Evolutionary conservation across 495 filamentous ascomycete species (phyloP).

Genomic region (Evernia prunastri): DNA sequence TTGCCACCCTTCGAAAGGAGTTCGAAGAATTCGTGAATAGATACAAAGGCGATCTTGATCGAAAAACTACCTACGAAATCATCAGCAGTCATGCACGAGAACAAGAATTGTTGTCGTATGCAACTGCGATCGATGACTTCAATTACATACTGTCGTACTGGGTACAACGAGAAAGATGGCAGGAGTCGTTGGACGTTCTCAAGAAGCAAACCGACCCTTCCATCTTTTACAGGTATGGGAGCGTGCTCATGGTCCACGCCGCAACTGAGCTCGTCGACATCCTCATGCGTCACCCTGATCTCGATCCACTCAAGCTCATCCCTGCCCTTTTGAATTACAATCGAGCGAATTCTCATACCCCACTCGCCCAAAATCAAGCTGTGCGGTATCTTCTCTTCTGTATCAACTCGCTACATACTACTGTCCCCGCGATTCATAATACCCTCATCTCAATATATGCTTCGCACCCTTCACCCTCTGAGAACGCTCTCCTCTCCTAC

Average conservation of each 20-base stretch:
- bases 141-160: constrained; percentile 95
- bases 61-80: constrained; percentile 88
- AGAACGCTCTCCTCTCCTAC: constrained; percentile 78
- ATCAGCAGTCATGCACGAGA: constrained; percentile 93
- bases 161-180: constrained; percentile 93
- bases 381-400: constrained; percentile 89
- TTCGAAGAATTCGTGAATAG: constrained; percentile 82
- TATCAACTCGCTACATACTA: constrained; percentile 77
- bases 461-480: constrained; percentile 71
- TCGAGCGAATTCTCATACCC: constrained; percentile 49
- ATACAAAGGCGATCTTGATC: constrained; percentile 79
- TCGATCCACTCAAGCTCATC: constrained; percentile 84
- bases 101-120: constrained; percentile 85
- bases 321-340: constrained; percentile 92
- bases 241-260: constrained; percentile 86
- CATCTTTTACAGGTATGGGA: constrained; percentile 92
- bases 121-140: constrained; percentile 78
- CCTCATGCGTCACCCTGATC: constrained; percentile 80
- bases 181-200: constrained; percentile 78
- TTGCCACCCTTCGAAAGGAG: constrained; percentile 61
- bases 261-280: constrained; percentile 84
- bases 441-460: constrained; percentile 95
- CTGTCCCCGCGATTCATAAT: constrained; percentile 91
- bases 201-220: constrained; percentile 87
- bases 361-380: constrained; percentile 74